These are phyloP conservation scores for Metschnikowia koreensis DNA, from an alignment of 805 yeast species.

Conservation along the genomic window DNA sequence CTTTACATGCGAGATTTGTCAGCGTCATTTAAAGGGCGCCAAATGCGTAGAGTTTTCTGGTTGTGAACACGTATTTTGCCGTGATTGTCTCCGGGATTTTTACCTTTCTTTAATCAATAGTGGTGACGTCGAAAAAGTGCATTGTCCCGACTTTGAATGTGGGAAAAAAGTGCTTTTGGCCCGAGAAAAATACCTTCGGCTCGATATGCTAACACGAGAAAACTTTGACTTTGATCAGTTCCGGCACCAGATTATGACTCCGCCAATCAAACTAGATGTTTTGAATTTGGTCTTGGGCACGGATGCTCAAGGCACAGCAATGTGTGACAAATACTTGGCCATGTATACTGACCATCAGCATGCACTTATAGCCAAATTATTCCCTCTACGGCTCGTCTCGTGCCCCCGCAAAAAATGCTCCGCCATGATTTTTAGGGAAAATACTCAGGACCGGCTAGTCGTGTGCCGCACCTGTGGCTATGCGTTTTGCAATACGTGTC, in stretches of 20 bases:
- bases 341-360: constrained; percentile 41
- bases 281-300: constrained; percentile 30
- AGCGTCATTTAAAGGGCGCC: constrained; percentile 46
- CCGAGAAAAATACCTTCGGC: constrained; percentile 20
- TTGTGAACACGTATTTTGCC: constrained; percentile 22
- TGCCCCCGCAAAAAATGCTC: constrained; percentile 51
- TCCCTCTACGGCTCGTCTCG: constrained; percentile 47
- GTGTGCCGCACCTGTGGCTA: constrained; percentile 49
- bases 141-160: constrained; percentile 58
- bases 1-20: constrained; percentile 57
- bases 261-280: constrained; percentile 35
- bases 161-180: constrained; percentile 25
- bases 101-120: constrained; percentile 34
- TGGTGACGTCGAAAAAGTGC: constrained; percentile 51
- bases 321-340: constrained; percentile 26
- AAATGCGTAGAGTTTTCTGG: constrained; percentile 32
- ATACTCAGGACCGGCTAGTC: constrained; percentile 45
- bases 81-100: constrained; percentile 14
- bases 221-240: constrained; percentile 28
- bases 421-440: constrained; percentile 45
- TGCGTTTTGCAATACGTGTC: constrained; percentile 57
- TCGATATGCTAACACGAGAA: constrained; percentile 15
- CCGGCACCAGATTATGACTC: constrained; percentile 38
- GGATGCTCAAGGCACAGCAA: not conserved
- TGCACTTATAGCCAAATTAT: constrained; percentile 41